Evolutionary conservation across 805 yeast species (phyloP).

Genomic region (Metschnikowia chrysomelidarum): DNA sequence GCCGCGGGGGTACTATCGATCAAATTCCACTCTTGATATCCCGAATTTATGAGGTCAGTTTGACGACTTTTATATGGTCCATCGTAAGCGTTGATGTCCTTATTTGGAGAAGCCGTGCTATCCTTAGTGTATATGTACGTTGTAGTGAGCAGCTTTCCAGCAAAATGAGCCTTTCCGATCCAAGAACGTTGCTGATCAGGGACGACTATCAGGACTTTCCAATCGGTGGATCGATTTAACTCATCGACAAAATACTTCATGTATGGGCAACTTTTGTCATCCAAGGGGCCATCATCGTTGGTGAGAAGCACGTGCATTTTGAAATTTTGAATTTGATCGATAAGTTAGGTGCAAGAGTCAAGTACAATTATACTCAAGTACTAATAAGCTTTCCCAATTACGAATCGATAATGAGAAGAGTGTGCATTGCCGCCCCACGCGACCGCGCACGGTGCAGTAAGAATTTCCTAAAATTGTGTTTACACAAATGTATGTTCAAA

Average conservation of each 20-base stretch:
- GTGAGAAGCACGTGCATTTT: conserved; percentile 61
- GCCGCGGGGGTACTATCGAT: conserved; percentile 96
- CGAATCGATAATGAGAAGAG: too few relatives aligned
- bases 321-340: too few relatives aligned
- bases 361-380: too few relatives aligned
- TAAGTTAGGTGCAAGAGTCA: too few relatives aligned
- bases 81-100: conserved; percentile 42
- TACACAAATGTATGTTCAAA: too few relatives aligned
- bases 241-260: conserved; percentile 77
- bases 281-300: conserved; percentile 95
- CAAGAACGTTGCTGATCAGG: conserved; percentile 89
- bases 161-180: conserved; percentile 97
- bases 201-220: conserved; percentile 82
- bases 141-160: conserved; percentile 62
- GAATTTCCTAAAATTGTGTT: too few relatives aligned
- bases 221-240: conserved; percentile 60
- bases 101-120: conserved; percentile 44
- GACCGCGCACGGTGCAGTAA: too few relatives aligned
- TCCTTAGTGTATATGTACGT: conserved; percentile 58
- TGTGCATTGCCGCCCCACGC: too few relatives aligned
- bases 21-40: conserved; percentile 77
- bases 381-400: too few relatives aligned
- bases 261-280: conserved; percentile 77
- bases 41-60: conserved; percentile 27
- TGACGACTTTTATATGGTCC: conserved; percentile 69